Evolutionary conservation across 2,329 filamentous ascomycete genomes (phyloP).

Genomic region (Xylariales sp.): DNA sequence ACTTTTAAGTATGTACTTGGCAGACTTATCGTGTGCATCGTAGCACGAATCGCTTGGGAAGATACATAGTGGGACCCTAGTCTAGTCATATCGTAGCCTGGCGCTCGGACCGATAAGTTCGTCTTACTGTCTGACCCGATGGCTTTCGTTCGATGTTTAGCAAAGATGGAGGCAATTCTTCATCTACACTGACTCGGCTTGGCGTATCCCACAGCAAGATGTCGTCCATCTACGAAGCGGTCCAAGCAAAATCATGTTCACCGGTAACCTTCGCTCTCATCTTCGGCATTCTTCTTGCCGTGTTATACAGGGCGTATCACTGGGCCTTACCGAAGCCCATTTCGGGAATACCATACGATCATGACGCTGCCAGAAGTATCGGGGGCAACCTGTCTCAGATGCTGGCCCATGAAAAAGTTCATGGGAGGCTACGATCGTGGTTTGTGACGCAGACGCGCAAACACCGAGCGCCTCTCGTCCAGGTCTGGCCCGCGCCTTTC

Average conservation of each 20-base stretch:
- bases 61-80: too few species aligned
- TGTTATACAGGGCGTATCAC: slow-evolving; percentile 12
- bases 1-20: too few species aligned
- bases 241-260: not conserved
- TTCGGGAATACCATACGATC: slow-evolving; percentile 25
- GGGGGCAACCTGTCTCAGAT: slow-evolving; percentile 21
- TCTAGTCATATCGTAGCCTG: too few species aligned
- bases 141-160: too few species aligned
- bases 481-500: slow-evolving; percentile 30
- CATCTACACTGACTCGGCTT: too few species aligned
- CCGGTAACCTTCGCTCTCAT: not conserved
- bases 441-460: slow-evolving; percentile 11
- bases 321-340: slow-evolving; percentile 23
- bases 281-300: not conserved
- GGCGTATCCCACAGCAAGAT: too few species aligned
- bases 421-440: slow-evolving; percentile 13
- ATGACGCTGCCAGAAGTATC: slow-evolving; percentile 12
- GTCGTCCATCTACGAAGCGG: too few species aligned
- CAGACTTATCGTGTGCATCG: too few species aligned
- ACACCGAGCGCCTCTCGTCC: slow-evolving; percentile 23
- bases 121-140: too few species aligned
- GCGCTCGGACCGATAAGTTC: too few species aligned
- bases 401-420: slow-evolving; percentile 8
- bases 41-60: too few species aligned
- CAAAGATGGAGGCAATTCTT: too few species aligned